Conservation (phyloP, 208 protist species). For the Lotmaria passim region DNA sequence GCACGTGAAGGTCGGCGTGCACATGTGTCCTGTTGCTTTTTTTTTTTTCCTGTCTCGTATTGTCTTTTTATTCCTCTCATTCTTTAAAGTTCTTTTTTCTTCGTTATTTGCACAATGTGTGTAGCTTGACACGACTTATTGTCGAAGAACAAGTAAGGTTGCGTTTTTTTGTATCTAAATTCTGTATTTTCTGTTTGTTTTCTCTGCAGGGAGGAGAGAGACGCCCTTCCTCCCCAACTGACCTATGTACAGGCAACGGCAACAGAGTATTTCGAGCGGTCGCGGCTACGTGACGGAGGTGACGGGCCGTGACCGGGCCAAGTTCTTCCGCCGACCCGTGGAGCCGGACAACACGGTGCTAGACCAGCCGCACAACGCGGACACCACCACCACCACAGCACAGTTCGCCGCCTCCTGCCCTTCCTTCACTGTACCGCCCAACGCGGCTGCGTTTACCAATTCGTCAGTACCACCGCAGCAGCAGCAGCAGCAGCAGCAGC, state of each 20-base stretch:
- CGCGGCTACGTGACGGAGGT: constrained; percentile 77
- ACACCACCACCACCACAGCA: constrained; percentile 11
- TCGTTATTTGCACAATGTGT: neutral
- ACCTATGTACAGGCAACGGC: constrained; percentile 45
- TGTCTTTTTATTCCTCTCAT: neutral
- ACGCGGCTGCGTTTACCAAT: constrained; percentile 11
- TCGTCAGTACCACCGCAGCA: constrained; percentile 5
- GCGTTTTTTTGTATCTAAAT: constrained; percentile 25
- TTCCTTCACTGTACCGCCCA: constrained; percentile 18
- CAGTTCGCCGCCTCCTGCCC: constrained; percentile 40
- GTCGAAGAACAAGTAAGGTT: neutral
- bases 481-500: constrained; percentile 1
- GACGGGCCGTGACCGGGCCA: constrained; percentile 82
- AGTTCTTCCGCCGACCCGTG: constrained; percentile 87
- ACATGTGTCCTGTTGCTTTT: no score
- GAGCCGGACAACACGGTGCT: constrained; percentile 46
- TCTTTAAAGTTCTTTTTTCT: neutral
- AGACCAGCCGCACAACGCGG: constrained; percentile 19
- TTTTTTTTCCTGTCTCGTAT: no score
- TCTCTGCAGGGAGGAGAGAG: no score
- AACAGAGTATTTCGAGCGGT: constrained; percentile 44
- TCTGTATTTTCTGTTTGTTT: no score
- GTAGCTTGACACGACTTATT: neutral
- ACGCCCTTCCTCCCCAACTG: no score
- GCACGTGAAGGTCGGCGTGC: no score